Conservation (phyloP, 176 grass and related monocot species). For the Panicum miliaceum region DNA sequence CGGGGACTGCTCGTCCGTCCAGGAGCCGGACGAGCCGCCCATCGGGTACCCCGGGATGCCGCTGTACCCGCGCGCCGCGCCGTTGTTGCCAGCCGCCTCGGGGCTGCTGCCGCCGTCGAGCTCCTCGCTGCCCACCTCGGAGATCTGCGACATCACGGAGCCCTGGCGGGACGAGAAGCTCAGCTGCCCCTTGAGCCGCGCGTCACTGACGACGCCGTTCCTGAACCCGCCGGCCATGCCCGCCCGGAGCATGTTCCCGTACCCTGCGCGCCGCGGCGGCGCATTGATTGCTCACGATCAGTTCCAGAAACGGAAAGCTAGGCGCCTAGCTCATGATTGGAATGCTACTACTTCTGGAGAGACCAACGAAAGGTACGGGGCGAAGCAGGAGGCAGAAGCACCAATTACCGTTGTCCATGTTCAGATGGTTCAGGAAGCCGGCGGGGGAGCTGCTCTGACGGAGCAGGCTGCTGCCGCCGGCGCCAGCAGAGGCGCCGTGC, state of each 20-base stretch:
- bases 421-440: constrained; percentile 72
- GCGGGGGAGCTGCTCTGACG: constrained; percentile 90
- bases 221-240: constrained; percentile 51
- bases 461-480: constrained; percentile 47
- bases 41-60: constrained; percentile 57
- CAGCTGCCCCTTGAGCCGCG: constrained; percentile 67
- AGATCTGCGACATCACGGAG: constrained; percentile 97
- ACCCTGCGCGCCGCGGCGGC: constrained; percentile 51
- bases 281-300: constrained; percentile 38
- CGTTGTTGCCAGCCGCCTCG: constrained; percentile 62
- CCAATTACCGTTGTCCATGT: constrained; percentile 67
- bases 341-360: constrained; percentile 16
- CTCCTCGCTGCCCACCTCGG: constrained; percentile 89
- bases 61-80: constrained; percentile 41
- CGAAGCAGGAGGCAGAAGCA: not conserved
- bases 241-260: constrained; percentile 62
- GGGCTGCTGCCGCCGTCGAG: constrained; percentile 58
- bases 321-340: constrained; percentile 40
- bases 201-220: constrained; percentile 24
- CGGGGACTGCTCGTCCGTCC: constrained; percentile 56
- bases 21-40: constrained; percentile 26
- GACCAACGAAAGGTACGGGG: constrained; percentile 17
- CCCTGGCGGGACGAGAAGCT: constrained; percentile 89
- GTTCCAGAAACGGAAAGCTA: constrained; percentile 51
- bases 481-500: not conserved